Base-by-base conservation (phyloP, 192 early-diverging fungal genomes). In the Glomus cerebriforme region DNA sequence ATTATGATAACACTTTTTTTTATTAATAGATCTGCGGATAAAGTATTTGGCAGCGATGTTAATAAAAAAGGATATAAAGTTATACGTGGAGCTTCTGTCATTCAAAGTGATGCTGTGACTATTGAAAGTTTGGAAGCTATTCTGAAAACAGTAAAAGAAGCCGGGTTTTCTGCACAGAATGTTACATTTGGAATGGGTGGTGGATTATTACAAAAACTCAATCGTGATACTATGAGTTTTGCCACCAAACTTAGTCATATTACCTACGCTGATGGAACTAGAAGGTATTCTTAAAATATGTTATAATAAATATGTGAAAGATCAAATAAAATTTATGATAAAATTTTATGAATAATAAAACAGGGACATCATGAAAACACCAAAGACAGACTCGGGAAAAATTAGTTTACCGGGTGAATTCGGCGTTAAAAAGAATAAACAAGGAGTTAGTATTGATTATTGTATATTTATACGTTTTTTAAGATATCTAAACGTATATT, bases 131-230 rank as follows among this genome's bases (percentile, higher is more conserved):
- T 95, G 32, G 64, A 68, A 19, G 67, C 31, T 0, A 94, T 97
- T 45, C 81, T 94, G 22, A 81, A 79, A 0, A 90, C 89, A 6
- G 86, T 92, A 15, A 49, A 83, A 45, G 81, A 81, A 2, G 92
- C 86, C 0, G 92, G 92, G 9, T 97, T 85, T 78, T 82, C 93
- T 10, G 92, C 92, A 49, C 88, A 93, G 66, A 91, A 90, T 75
- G 90, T 93, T 22, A 91, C 90, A 0, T 93, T 94, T 75, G 95
- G 95, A 17, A 97, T 97, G 95, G 95, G 95, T 54, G 93, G 92
- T 74, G 93, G 92, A 1, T 85, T 97, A 22, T 81, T 97, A 10
- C 92, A 96, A 77, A 93, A 94, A 86, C 80, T 97, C 59, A 92
- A 97, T 86, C 88, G 95, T 19, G 95, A 97, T 78, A 93, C 92